These are phyloP conservation scores for Lachnellula arida DNA, from an alignment of 2,329 filamentous ascomycete species.

Conservation along the genomic window DNA sequence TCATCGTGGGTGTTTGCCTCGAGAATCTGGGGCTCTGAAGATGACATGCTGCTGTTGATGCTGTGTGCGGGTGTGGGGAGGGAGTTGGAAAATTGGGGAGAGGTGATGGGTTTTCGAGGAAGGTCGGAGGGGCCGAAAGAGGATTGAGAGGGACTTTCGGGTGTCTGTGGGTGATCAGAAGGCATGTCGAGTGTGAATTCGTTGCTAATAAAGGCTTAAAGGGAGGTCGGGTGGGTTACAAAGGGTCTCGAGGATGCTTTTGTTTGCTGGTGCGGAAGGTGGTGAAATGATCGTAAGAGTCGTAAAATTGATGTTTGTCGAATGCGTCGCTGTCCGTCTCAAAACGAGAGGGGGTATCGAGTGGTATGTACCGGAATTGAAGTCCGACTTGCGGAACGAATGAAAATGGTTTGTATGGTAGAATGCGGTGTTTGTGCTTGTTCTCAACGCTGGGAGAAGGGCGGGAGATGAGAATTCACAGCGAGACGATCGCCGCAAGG, in stretches of 20 bases:
- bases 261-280: conserved; percentile 8
- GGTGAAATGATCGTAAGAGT: conserved; percentile 3
- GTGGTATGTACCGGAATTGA: neutral
- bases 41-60: conserved; percentile 48
- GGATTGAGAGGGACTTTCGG: conserved; percentile 61
- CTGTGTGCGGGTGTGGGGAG: conserved; percentile 60
- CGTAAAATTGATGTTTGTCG: conserved; percentile 8
- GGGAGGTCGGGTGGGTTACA: conserved; percentile 1
- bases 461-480: neutral
- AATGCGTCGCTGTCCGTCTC: conserved; percentile 15
- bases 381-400: conserved; percentile 8
- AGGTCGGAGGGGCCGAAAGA: conserved; percentile 44
- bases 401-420: conserved; percentile 4
- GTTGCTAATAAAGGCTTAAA: neutral
- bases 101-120: conserved; percentile 44
- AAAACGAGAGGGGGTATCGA: neutral
- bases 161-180: conserved; percentile 59
- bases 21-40: conserved; percentile 15
- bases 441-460: conserved; percentile 9
- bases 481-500: conserved; percentile 17
- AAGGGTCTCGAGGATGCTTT: conserved; percentile 4
- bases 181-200: conserved; percentile 43
- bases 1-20: conserved; percentile 39
- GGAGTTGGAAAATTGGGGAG: conserved; percentile 39
- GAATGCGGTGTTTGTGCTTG: conserved; percentile 3